Percentiles rank a stretch among this genome's conserved stretches.
These are phyloP conservation scores for Fusarium sp. DNA, from an alignment of 2,329 filamentous ascomycete species.

Conservation along the genomic window DNA sequence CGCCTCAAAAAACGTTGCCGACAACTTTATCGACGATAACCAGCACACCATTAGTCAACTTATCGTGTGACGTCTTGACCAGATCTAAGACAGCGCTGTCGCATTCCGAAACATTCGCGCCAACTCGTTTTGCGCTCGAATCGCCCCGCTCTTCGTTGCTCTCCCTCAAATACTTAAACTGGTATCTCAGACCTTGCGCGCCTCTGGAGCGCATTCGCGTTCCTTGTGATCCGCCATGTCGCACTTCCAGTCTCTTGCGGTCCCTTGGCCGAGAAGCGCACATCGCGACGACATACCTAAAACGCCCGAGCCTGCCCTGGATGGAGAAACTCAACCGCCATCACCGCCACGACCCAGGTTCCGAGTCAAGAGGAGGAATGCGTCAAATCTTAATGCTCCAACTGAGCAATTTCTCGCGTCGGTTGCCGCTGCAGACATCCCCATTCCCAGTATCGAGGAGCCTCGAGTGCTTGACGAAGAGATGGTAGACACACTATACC, in stretches of 20 bases:
- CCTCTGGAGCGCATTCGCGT: slow-evolving; percentile 39
- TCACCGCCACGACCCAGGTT: slow-evolving; percentile 67
- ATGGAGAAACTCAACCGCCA: slow-evolving; percentile 56
- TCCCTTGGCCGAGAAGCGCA: slow-evolving; percentile 60
- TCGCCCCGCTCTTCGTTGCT: slow-evolving; percentile 13
- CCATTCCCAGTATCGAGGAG: slow-evolving; percentile 74
- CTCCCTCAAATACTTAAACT: slow-evolving; percentile 33
- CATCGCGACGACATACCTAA: slow-evolving; percentile 58
- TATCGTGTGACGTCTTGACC: slow-evolving; percentile 25
- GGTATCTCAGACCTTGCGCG: slow-evolving; percentile 20
- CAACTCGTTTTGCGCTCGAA: slow-evolving; percentile 33
- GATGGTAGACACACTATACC: slow-evolving; percentile 56
- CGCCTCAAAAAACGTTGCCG: slow-evolving; percentile 13
- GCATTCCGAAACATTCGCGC: slow-evolving; percentile 42
- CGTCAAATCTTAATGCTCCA: slow-evolving; percentile 67
- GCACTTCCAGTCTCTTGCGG: slow-evolving; percentile 60
- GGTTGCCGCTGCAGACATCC: slow-evolving; percentile 73
- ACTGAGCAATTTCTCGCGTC: slow-evolving; percentile 77
- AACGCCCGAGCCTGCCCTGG: slow-evolving; percentile 66
- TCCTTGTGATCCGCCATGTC: slow-evolving; percentile 56
- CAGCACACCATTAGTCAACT: slow-evolving; percentile 14
- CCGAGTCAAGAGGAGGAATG: slow-evolving; percentile 67
- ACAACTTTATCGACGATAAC: slow-evolving; percentile 19
- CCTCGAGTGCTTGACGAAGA: slow-evolving; percentile 62
- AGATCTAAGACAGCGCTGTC: slow-evolving; percentile 45